Conservation (phyloP, 1,284 basidiomycete genomes). For the Apiotrichum veenhuisii region DNA sequence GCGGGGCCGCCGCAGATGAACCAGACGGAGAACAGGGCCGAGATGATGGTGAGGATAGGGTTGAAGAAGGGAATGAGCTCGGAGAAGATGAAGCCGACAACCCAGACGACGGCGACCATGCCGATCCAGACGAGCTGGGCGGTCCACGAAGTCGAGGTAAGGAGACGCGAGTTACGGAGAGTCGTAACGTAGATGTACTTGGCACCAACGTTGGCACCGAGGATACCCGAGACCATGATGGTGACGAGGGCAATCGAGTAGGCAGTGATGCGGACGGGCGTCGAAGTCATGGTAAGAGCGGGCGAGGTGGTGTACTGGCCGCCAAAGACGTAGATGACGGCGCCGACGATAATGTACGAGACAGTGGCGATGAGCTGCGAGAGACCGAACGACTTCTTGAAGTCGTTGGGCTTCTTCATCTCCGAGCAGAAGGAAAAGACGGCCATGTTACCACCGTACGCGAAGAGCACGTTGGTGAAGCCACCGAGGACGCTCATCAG, state of each 20-base stretch:
- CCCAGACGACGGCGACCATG: constrained; percentile 39
- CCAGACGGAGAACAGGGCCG: constrained; percentile 41
- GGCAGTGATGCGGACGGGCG: constrained; percentile 32
- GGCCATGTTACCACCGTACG: constrained; percentile 43
- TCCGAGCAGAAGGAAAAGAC: constrained; percentile 42
- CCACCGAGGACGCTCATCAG: constrained; percentile 38
- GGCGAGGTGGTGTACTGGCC: constrained; percentile 41
- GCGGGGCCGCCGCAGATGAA: constrained; percentile 40
- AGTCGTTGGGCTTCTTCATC: constrained; percentile 43
- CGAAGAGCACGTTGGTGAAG: constrained; percentile 41
- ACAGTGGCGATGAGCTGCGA: constrained; percentile 30
- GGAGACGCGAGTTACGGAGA: constrained; percentile 32
- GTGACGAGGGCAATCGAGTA: constrained; percentile 39
- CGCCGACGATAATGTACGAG: constrained; percentile 38
- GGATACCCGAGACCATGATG: constrained; percentile 43
- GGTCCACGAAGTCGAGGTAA: constrained; percentile 31
- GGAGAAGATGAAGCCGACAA: constrained; percentile 38
- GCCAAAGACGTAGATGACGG: constrained; percentile 36
- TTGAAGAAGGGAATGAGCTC: constrained; percentile 47
- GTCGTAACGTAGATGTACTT: constrained; percentile 41
- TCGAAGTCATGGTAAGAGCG: constrained; percentile 38
- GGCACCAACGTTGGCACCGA: constrained; percentile 39
- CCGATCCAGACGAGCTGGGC: constrained; percentile 36
- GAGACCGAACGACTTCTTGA: constrained; percentile 42
- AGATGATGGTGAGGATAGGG: constrained; percentile 43